Conservation (phyloP, 768 basidiomycete species). For the Trametes cingulata region DNA sequence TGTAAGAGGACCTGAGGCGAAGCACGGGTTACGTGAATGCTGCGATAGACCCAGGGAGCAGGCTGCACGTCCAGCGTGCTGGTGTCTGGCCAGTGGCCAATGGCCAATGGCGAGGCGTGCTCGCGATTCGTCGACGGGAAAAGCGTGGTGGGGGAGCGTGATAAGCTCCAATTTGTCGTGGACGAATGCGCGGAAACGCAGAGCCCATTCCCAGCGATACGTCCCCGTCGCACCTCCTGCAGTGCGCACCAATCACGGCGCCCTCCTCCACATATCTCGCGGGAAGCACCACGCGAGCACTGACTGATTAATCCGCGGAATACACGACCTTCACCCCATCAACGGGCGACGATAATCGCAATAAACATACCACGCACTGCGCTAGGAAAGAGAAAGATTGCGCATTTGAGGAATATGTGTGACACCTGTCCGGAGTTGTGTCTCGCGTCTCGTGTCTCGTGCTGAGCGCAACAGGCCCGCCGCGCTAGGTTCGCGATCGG, state of each 20-base stretch:
- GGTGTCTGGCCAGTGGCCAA: too few relatives aligned
- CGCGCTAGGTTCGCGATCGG: slow-evolving; percentile 12
- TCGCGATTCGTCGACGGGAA: neutral
- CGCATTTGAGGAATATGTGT: neutral
- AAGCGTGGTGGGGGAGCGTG: neutral
- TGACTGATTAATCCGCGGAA: neutral
- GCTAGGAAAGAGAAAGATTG: neutral
- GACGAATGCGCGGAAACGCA: neutral
- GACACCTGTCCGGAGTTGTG: neutral
- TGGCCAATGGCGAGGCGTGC: slow-evolving; percentile 4
- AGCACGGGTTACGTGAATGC: neutral
- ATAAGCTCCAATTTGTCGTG: slow-evolving; percentile 3
- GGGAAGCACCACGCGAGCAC: neutral
- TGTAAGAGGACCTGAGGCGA: neutral
- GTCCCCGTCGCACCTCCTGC: neutral
- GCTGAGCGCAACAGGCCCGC: neutral
- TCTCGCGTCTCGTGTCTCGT: neutral
- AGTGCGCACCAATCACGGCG: neutral
- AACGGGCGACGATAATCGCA: neutral
- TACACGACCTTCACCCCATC: too few relatives aligned
- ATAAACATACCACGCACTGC: slow-evolving; percentile 5
- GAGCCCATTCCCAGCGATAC: too few relatives aligned
- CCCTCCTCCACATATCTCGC: neutral
- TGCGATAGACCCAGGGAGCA: neutral
- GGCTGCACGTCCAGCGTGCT: too few relatives aligned